Conservation (phyloP, 306 rosid species). For the Benincasa hispida region DNA sequence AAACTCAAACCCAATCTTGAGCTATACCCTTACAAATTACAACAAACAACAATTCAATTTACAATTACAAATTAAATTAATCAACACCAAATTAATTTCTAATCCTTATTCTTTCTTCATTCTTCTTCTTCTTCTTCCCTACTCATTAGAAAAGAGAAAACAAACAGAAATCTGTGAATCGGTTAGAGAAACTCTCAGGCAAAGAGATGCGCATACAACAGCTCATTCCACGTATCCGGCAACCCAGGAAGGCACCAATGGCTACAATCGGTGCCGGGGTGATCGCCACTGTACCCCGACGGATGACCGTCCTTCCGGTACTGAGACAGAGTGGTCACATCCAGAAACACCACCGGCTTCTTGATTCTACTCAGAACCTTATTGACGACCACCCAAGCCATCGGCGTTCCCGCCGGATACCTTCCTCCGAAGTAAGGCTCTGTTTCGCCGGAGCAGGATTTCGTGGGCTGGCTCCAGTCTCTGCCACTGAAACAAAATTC, state of each 20-base stretch:
- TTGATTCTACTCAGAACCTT: constrained; percentile 52
- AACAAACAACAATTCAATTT: not conserved
- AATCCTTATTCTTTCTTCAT: not conserved
- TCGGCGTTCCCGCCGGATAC: constrained; percentile 79
- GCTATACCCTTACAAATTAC: not conserved
- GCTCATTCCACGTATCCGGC: constrained; percentile 92
- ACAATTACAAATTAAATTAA: not conserved
- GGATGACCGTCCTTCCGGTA: constrained; percentile 86
- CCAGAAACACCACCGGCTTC: constrained; percentile 65
- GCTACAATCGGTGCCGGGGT: constrained; percentile 55
- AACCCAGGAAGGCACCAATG: constrained; percentile 98
- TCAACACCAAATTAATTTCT: not conserved
- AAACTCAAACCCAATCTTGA: not conserved
- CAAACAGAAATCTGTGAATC: not conserved
- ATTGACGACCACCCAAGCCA: constrained; percentile 71
- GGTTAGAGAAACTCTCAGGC: not conserved
- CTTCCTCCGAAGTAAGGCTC: constrained; percentile 51
- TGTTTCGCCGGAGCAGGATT: constrained; percentile 53
- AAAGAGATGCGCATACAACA: constrained; percentile 51
- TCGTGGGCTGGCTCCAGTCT: constrained; percentile 78
- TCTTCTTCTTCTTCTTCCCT: not conserved
- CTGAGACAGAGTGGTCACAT: constrained; percentile 67
- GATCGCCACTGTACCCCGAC: constrained; percentile 43
- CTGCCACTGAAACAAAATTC: constrained; percentile 41
- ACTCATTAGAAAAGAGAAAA: not conserved